Percentiles rank a stretch among this genome's conserved stretches.
phyloP scores from a whole-genome alignment of 1,139 yeast genomes.

The Diutina neorugosa region DNA sequence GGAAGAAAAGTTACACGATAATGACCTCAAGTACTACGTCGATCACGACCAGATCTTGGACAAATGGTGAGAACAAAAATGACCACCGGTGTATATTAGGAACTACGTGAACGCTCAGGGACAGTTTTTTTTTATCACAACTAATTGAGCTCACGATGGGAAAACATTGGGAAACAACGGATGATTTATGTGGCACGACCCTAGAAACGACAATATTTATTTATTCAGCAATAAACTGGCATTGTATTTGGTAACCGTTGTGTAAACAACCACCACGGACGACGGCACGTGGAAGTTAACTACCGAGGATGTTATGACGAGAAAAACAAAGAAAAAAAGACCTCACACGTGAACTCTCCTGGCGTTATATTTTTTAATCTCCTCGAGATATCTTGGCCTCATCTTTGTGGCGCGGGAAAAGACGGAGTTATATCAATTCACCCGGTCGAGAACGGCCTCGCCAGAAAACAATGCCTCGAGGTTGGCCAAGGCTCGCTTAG shows the following conservation, averaged over 20 bases:
- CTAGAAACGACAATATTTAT: neutral
- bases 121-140: neutral
- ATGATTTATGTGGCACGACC: neutral
- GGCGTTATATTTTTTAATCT: no score
- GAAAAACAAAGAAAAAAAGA: neutral
- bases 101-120: neutral
- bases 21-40: slow-evolving; percentile 23
- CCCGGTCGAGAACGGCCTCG: neutral
- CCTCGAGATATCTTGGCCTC: neutral
- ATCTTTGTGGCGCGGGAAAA: neutral
- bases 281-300: neutral
- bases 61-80: neutral
- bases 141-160: neutral
- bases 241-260: neutral
- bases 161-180: neutral
- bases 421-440: neutral
- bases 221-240: neutral
- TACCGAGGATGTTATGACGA: neutral
- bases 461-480: neutral
- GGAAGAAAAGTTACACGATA: slow-evolving; percentile 28
- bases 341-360: no score
- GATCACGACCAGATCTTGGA: slow-evolving; percentile 5
- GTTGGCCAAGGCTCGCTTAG: slow-evolving; percentile 12
- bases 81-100: neutral
- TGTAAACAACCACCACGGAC: neutral